Percentiles rank a stretch among this genome's conserved stretches.
Conservation (phyloP, 2,329 filamentous ascomycete genomes). For the Fusarium phyllophilum region DNA sequence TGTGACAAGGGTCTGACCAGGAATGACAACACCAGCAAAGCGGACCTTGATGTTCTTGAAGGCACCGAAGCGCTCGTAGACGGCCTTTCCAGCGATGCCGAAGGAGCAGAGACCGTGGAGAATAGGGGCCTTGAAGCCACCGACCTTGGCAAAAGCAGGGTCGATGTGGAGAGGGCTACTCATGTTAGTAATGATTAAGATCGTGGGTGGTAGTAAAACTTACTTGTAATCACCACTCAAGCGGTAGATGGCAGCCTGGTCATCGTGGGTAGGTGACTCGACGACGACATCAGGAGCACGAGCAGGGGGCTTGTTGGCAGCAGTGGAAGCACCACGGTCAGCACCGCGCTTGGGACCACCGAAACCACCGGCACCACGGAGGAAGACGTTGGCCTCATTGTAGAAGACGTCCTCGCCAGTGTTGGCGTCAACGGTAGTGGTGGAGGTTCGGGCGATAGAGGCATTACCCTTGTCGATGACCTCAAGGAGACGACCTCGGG, state of each 20-base stretch:
- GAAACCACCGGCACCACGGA: slow-evolving; percentile 91
- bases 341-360: slow-evolving; percentile 80
- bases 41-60: slow-evolving; percentile 94
- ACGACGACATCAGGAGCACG: slow-evolving; percentile 82
- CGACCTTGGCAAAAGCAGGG: slow-evolving; percentile 91
- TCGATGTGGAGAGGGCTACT: slow-evolving; percentile 88
- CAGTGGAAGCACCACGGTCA: slow-evolving; percentile 83
- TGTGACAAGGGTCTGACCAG: slow-evolving; percentile 88
- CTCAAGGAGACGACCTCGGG: slow-evolving; percentile 84
- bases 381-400: slow-evolving; percentile 94
- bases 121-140: slow-evolving; percentile 94
- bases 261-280: slow-evolving; percentile 86
- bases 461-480: slow-evolving; percentile 96
- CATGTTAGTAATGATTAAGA: background rate
- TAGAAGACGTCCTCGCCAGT: slow-evolving; percentile 94
- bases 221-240: slow-evolving; percentile 92
- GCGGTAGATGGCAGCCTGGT: slow-evolving; percentile 93
- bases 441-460: slow-evolving; percentile 82
- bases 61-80: slow-evolving; percentile 83
- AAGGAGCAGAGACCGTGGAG: slow-evolving; percentile 97
- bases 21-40: slow-evolving; percentile 86
- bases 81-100: slow-evolving; percentile 89
- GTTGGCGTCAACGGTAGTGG: slow-evolving; percentile 84
- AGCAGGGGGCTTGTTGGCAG: slow-evolving; percentile 80
- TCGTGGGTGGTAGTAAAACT: slow-evolving; percentile 34